Evolutionary conservation across 345 rosid species (phyloP), one percentile per base, ranked within the genome.

Genomic region (Lenwebbia sp.): DNA sequence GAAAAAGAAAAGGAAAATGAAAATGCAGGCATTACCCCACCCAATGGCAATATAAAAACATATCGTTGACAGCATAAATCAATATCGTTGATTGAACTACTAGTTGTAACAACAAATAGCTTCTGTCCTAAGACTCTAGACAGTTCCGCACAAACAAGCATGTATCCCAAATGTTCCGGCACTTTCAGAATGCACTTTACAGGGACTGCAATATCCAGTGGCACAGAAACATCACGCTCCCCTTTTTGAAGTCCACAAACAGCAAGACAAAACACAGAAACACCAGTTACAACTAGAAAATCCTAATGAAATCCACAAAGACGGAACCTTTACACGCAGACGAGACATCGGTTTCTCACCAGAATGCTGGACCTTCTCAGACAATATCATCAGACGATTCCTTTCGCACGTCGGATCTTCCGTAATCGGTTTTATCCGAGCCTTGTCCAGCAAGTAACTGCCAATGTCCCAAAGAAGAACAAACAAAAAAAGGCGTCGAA

Each of bases 381-480:
- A 95, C 74, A 97, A 91, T 85, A 97, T 92, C 89, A 97, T 76
- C 57, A 90, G 93, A 65, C 98, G 98, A 83, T 90, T 91, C 88
- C 89, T 92, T 58, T 93, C 94, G 82, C 91, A 88, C 3, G 93
- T 87, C 52, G 96, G 96, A 83, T 97, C 98, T 89, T 96, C 98
- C 8, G 90, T 91, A 54, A 97, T 90, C 5, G 98, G 99, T 83
- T 97, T 97, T 85, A 95, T 88, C 17, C 98, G 92, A 76, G 96
- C 90, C 93, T 91, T 97, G 85, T 95, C 93, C 74, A 97, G 92
- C 93, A 97, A 91, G 91, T 93, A 95, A 81, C 99, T 97, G 90
- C 87, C 89, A 30, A 82, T 41, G 47, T 37, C 57, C 30, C 40
- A 50, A 58, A 70, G 25, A 86, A 13, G 3, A 75, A 62, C 28